Conservation (phyloP, 352 stramenopile species). For the Pythium plurisporium region DNA sequence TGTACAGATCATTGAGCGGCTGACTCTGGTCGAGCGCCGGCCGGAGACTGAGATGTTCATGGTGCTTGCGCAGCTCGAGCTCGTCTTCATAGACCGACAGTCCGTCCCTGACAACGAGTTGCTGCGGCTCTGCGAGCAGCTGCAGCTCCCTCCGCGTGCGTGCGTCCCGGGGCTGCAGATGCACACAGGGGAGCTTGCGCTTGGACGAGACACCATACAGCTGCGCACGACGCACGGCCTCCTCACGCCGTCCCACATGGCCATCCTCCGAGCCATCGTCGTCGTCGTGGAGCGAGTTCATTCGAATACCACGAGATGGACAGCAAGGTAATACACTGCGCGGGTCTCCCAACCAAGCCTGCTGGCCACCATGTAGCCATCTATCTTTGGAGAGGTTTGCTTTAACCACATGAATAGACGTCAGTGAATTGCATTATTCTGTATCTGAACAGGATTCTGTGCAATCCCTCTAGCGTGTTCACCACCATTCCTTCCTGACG, state of each 20-base stretch:
- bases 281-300: conserved; percentile 2
- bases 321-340: too few species aligned
- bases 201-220: conserved; percentile 38
- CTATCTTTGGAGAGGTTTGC: conserved; percentile 12
- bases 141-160: conserved; percentile 43
- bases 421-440: not conserved
- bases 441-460: not conserved
- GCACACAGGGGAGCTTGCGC: conserved; percentile 34
- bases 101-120: conserved; percentile 9
- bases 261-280: conserved; percentile 1
- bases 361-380: conserved; percentile 8
- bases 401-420: not conserved
- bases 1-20: conserved; percentile 36
- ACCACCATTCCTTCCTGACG: not conserved
- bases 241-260: conserved; percentile 1
- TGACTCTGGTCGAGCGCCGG: conserved; percentile 49
- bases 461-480: not conserved
- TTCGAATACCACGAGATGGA: not conserved
- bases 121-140: conserved; percentile 23
- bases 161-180: conserved; percentile 27
- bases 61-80: conserved; percentile 50
- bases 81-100: conserved; percentile 34
- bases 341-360: not conserved
- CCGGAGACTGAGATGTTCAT: conserved; percentile 35
- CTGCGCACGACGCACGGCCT: conserved; percentile 31